Evolutionary conservation across 1,139 yeast genomes (phyloP).

Genomic region (Diutina sp.): DNA sequence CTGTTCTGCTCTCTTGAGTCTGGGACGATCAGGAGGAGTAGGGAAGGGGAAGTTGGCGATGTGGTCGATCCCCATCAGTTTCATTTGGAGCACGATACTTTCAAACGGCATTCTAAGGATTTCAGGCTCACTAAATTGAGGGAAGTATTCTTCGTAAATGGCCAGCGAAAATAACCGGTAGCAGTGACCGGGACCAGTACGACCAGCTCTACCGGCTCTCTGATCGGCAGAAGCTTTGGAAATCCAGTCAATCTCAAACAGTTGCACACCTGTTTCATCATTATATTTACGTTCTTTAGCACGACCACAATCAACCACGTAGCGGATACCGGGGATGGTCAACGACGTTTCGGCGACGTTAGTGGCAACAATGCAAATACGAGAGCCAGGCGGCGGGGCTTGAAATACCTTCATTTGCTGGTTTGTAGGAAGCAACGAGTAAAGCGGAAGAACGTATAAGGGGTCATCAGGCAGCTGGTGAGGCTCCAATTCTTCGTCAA

Average conservation of each 20-base stretch:
- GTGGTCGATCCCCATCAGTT: constrained; percentile 90
- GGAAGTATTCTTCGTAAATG: constrained; percentile 75
- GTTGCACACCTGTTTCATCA: constrained; percentile 81
- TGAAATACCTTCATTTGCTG: constrained; percentile 93
- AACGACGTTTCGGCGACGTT: constrained; percentile 96
- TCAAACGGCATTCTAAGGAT: constrained; percentile 93
- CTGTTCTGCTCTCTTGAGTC: constrained; percentile 54
- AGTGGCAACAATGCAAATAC: constrained; percentile 90
- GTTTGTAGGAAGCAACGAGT: constrained; percentile 80
- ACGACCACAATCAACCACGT: constrained; percentile 93
- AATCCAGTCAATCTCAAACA: constrained; percentile 85
- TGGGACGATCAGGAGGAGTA: constrained; percentile 66
- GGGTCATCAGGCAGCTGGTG: constrained; percentile 75
- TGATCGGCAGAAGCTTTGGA: constrained; percentile 95
- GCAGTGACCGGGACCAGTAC: constrained; percentile 99
- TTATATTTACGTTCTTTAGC: constrained; percentile 80
- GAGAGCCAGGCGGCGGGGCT: constrained; percentile 70
- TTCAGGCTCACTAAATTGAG: constrained; percentile 78
- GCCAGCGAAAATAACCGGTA: constrained; percentile 93
- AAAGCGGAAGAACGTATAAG: constrained; percentile 79
- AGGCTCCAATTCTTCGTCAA: constrained; percentile 67
- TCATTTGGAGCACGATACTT: constrained; percentile 88
- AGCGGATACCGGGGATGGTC: constrained; percentile 91
- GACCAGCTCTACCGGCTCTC: constrained; percentile 96
- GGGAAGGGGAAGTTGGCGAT: constrained; percentile 93